Evolutionary conservation across 345 rosid genomes (phyloP), one percentile per base, ranked within the genome.

Genomic region (Gossypium bickii): DNA sequence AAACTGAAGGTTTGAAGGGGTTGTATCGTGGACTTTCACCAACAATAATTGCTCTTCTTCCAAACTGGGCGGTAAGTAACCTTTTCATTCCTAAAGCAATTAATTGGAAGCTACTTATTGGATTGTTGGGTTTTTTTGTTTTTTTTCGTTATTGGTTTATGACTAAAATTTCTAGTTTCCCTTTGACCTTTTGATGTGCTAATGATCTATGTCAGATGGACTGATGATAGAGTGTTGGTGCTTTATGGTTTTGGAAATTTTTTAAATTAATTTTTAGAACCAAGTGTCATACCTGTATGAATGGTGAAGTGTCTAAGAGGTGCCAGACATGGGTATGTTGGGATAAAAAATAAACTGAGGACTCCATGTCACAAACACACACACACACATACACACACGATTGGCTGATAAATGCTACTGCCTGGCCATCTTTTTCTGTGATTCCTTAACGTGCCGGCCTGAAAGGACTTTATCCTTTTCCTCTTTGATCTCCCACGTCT

Each of bases 21-120:
- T 58, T 94, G 86, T 94, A 94, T 72, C 93, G 94, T 45, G 98
- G 98, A 47, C 97, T 92, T 75, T 92, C 99, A 56, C 99, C 98
- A 63, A 94, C 99, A 22, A 84, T 94, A 70, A 53, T 92, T 73
- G 99, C 99, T 53, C 84, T 94, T 55, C 97, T 92, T 67, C 98
- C 99, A 3, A 95, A 91, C 70, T 95, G 99, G 99, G 96, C 98
- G 52, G 99, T 95, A 85, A 89, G 98, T 80, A 44, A 38, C 10
- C 38, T 38, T 29, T 74, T 53, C 1, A 16, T 16, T 5, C 47
- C 67, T 11, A 11, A 38, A 56, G 7, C 43, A 56, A 71, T 18
- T 22, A 56, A 56, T 9, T 56, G 20, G 63, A 51, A 69, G 72
- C 58, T 69, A 51, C 59, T 16, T 69, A 17, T 1, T 25, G 8